These are phyloP conservation scores for Pythium monospermum DNA, from an alignment of 352 stramenopile genomes.

Conservation along the genomic window DNA sequence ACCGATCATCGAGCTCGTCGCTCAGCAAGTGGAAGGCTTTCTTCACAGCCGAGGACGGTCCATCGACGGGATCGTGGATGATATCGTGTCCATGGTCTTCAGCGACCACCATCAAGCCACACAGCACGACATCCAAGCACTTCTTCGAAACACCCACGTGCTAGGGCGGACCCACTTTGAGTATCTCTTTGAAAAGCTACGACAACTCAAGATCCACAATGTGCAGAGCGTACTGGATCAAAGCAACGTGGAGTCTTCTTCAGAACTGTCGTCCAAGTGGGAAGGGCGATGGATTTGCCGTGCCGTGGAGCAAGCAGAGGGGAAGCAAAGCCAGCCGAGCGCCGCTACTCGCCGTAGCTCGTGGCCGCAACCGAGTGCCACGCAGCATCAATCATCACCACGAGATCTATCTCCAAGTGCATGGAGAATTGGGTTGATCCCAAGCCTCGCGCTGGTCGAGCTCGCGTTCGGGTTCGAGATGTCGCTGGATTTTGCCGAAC, in stretches of 20 bases:
- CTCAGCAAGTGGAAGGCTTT: conserved; percentile 10
- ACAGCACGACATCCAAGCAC: not conserved
- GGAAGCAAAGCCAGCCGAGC: not conserved
- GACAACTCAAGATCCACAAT: no score
- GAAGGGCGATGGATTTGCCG: conserved; percentile 10
- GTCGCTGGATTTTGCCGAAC: no score
- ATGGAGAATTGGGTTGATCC: no score
- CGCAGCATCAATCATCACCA: not conserved
- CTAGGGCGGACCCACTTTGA: conserved; percentile 8
- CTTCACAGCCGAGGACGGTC: conserved; percentile 5
- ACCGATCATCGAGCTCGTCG: conserved; percentile 10
- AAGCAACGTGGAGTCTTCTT: not conserved
- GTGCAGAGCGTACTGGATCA: not conserved
- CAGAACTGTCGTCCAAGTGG: not conserved
- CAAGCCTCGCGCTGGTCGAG: no score
- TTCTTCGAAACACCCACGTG: conserved; percentile 17
- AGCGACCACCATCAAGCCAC: not conserved
- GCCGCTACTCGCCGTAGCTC: not conserved
- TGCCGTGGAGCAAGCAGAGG: not conserved
- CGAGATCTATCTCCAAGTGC: no score
- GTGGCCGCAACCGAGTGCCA: conserved; percentile 15
- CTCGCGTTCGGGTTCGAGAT: no score
- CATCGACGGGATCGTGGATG: conserved; percentile 12
- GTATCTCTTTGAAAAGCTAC: conserved; percentile 4
- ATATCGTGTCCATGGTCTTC: conserved; percentile 9